Evolutionary conservation across 208 protist species (phyloP), one percentile per base, ranked within the genome.

Genomic region (Crithidia mellificae): DNA sequence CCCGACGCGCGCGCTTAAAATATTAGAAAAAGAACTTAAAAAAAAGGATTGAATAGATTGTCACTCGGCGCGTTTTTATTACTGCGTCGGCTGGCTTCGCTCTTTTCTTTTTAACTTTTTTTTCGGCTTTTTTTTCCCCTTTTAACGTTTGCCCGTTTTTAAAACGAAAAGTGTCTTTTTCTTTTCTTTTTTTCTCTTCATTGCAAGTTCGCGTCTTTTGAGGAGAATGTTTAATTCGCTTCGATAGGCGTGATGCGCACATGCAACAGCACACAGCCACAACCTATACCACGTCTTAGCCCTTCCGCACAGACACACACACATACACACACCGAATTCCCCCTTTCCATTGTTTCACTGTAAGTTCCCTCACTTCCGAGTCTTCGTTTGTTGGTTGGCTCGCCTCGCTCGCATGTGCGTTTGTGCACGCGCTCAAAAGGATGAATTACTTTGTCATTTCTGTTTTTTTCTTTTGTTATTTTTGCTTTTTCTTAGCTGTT

Each of bases 391-490:
- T 7, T 44, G 11, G 8, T 2, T 15, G 32, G 20, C 6, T 17
- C 15, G 46, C 24, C 22, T 29, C 20, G 46, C 46, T 49, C 6
- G 19, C 55, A 55, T 14, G 12, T 34, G 38, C 7, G 8, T 46
- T 15, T 46, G 4, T 66, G 36, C 6, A 66, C 50, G 17, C 36
- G 44, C 14, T 56, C 27, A 44, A 57, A 50, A 68, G 19, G n/a
- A 3, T 44, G 17, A 39, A 41, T 53, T 62, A 25, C 7, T 53
- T 15, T 63, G 4, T 20, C 14, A 64, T 41, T 7, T n/a, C 44
- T 38, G 25, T 34, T 44, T 58, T 68, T 58, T 58, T 32, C 41
- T 68, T 49, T 61, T 38, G 19, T 8, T 56, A 2, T 34, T 59
- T 6, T 22, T 6, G 30, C 1, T 59, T 68, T 7, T 46, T 58